phyloP scores from a whole-genome alignment of 2,329 filamentous ascomycete genomes.

The Calonectria montana region DNA sequence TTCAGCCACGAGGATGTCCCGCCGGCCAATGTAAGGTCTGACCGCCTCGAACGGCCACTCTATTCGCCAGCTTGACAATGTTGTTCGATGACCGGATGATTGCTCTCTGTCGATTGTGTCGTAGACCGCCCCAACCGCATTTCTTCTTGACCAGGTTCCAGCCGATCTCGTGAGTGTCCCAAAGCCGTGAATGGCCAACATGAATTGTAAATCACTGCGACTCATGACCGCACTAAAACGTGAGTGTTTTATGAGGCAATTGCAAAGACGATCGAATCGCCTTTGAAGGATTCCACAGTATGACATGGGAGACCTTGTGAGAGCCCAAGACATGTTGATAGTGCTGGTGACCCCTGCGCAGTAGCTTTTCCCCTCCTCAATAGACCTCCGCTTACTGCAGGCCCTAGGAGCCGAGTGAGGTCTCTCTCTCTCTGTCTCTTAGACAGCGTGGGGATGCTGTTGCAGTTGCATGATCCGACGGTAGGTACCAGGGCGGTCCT shows the following conservation, averaged over 20 bases:
- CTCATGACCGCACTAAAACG: constrained; percentile 36
- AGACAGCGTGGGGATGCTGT: constrained; percentile 32
- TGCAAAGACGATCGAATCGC: constrained; percentile 38
- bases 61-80: constrained; percentile 33
- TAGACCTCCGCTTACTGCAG: constrained; percentile 38
- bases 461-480: constrained; percentile 33
- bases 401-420: constrained; percentile 32
- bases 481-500: constrained; percentile 21
- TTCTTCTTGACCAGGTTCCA: constrained; percentile 24
- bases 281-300: constrained; percentile 38
- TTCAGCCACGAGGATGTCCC: constrained; percentile 30
- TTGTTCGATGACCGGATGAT: constrained; percentile 24
- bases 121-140: constrained; percentile 26
- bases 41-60: constrained; percentile 38
- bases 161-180: constrained; percentile 25
- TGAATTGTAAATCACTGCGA: constrained; percentile 35
- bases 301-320: constrained; percentile 38
- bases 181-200: constrained; percentile 28
- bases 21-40: constrained; percentile 39
- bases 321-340: constrained; percentile 35
- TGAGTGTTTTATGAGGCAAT: constrained; percentile 43
- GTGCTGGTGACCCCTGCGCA: constrained; percentile 35
- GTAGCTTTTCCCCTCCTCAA: constrained; percentile 30
- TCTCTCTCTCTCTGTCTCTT: constrained; percentile 30
- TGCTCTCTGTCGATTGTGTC: constrained; percentile 23